Percentiles rank a stretch among this genome's conserved stretches.
These are phyloP conservation scores for Leucocoprinus sp. DNA, from an alignment of 768 basidiomycete species.

Conservation along the genomic window DNA sequence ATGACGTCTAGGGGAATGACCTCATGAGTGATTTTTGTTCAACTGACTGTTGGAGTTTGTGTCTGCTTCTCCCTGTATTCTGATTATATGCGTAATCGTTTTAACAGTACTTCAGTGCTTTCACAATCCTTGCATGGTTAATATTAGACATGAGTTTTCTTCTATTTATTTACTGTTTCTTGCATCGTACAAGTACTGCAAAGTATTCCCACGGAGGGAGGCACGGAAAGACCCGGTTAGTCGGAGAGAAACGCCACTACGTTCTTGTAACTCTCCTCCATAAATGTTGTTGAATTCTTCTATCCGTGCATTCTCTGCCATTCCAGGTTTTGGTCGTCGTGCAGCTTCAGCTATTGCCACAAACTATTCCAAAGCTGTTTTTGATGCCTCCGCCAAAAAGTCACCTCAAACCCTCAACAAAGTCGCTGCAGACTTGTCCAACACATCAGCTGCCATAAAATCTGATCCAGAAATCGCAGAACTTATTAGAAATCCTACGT, in stretches of 20 bases:
- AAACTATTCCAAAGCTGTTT: constrained; percentile 81
- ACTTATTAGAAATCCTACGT: constrained; percentile 87
- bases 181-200: constrained; percentile 1
- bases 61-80: constrained; percentile 3
- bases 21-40: constrained; percentile 5
- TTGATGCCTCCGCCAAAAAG: constrained; percentile 73
- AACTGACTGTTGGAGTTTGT: constrained; percentile 8
- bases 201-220: constrained; percentile 21
- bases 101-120: background rate
- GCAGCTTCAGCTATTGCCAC: constrained; percentile 69
- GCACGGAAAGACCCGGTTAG: constrained; percentile 26
- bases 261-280: constrained; percentile 17
- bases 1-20: background rate
- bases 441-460: constrained; percentile 63
- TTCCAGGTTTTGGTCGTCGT: constrained; percentile 53
- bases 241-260: constrained; percentile 22
- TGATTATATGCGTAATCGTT: constrained; percentile 5
- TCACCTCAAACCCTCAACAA: constrained; percentile 77
- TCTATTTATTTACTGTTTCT: background rate
- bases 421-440: constrained; percentile 77
- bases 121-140: constrained; percentile 11
- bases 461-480: constrained; percentile 52
- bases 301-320: constrained; percentile 40
- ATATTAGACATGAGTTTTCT: too few relatives aligned
- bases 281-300: constrained; percentile 50